Evolutionary conservation across 2,329 filamentous ascomycete genomes (phyloP).

Genomic region (Monilinia laxa): DNA sequence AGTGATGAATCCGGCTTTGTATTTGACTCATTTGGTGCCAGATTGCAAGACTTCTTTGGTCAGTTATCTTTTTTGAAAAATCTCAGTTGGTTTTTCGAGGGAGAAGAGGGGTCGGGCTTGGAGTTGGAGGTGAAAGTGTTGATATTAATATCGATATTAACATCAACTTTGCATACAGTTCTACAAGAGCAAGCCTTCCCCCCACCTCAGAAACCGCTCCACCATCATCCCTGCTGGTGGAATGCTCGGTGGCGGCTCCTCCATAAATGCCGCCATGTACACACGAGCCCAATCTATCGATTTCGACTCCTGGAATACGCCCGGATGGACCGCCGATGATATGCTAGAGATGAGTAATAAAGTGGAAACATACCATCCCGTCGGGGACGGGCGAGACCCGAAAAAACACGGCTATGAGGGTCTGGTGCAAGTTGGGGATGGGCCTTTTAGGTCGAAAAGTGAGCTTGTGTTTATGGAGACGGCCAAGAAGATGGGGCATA

Average conservation of each 20-base stretch:
- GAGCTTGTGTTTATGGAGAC: slow-evolving; percentile 53
- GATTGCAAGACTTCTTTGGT: slow-evolving; percentile 48
- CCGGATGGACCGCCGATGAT: slow-evolving; percentile 53
- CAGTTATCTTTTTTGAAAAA: not conserved
- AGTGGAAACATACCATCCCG: slow-evolving; percentile 53
- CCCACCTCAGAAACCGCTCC: slow-evolving; percentile 48
- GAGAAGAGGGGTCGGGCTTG: not conserved
- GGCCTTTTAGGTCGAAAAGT: slow-evolving; percentile 46
- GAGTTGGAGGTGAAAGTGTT: no score
- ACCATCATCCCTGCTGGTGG: slow-evolving; percentile 45
- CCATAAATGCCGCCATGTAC: slow-evolving; percentile 59
- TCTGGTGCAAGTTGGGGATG: slow-evolving; percentile 55
- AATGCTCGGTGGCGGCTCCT: slow-evolving; percentile 62
- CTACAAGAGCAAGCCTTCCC: slow-evolving; percentile 49
- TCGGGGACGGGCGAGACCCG: slow-evolving; percentile 29
- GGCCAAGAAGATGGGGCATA: slow-evolving; percentile 49
- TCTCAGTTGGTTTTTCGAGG: no score
- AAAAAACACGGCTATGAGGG: slow-evolving; percentile 53
- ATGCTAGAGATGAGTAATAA: slow-evolving; percentile 55
- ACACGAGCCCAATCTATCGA: slow-evolving; percentile 48
- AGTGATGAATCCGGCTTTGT: slow-evolving; percentile 53
- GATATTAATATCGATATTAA: not conserved
- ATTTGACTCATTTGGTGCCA: slow-evolving; percentile 49
- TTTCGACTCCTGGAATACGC: slow-evolving; percentile 53
- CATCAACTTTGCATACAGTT: slow-evolving; percentile 42